Percentiles rank a stretch among this genome's conserved stretches.
phyloP scores from a whole-genome alignment of 1,284 basidiomycete species.

The Xanthoconium separans region DNA sequence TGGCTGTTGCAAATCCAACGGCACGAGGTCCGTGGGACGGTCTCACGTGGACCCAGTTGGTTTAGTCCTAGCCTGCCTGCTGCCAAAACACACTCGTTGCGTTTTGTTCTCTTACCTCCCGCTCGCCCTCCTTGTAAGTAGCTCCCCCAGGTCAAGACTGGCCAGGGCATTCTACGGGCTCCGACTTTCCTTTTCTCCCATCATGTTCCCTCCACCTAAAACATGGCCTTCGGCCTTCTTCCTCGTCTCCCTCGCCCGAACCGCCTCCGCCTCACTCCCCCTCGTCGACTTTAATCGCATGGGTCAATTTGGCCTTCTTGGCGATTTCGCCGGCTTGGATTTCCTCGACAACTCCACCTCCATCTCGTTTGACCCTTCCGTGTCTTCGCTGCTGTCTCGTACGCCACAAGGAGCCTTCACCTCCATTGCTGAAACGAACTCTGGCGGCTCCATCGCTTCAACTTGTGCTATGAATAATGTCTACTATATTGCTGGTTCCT shows the following conservation, averaged over 20 bases:
- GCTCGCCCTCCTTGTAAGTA: background rate
- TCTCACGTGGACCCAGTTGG: constrained; percentile 18
- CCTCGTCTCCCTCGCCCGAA: constrained; percentile 26
- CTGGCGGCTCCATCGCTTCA: constrained; percentile 64
- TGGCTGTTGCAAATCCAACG: constrained; percentile 4
- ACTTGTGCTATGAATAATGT: constrained; percentile 62
- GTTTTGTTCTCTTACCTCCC: background rate
- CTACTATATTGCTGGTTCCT: constrained; percentile 77
- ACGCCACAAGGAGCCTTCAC: constrained; percentile 60
- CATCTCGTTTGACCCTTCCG: constrained; percentile 62
- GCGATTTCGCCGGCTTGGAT: constrained; percentile 83
- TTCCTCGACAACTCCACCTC: constrained; percentile 61
- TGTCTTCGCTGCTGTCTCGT: constrained; percentile 70
- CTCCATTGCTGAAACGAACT: constrained; percentile 65
- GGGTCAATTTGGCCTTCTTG: constrained; percentile 85
- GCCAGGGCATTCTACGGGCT: constrained; percentile 12
- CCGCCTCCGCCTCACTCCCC: constrained; percentile 62
- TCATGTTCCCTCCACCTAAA: constrained; percentile 9
- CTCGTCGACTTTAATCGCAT: constrained; percentile 88
- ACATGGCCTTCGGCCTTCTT: constrained; percentile 19
- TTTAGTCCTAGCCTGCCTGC: background rate
- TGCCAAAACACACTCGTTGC: background rate
- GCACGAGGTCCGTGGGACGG: constrained; percentile 14
- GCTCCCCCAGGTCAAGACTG: background rate
- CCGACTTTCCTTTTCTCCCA: constrained; percentile 2